phyloP scores from a whole-genome alignment of 306 rosid genomes.

The Potentilla sterilis region DNA sequence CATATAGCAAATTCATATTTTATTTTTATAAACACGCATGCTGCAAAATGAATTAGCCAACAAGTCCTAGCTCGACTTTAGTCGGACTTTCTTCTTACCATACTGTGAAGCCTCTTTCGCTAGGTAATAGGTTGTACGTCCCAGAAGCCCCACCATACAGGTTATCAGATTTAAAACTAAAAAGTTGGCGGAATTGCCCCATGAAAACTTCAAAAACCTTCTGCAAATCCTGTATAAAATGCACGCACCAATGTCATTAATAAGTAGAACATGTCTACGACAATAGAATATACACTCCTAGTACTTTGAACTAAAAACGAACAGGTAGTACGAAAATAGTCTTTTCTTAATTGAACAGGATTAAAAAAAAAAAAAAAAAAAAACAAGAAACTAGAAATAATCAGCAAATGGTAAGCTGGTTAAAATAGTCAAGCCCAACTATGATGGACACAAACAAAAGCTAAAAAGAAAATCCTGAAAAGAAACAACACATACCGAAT shows the following conservation, averaged over 20 bases:
- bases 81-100: constrained; percentile 51
- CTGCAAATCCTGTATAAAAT: constrained; percentile 71
- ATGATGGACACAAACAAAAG: neutral
- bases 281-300: constrained; percentile 12
- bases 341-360: neutral
- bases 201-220: constrained; percentile 69
- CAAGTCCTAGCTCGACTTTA: constrained; percentile 7
- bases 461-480: neutral
- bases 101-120: constrained; percentile 83
- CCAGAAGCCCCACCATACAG: constrained; percentile 65
- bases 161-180: constrained; percentile 75
- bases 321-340: neutral
- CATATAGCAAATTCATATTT: neutral
- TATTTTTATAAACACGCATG: neutral
- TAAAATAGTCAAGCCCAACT: neutral
- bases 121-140: constrained; percentile 61
- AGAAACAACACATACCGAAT: constrained; percentile 2
- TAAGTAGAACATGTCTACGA: constrained; percentile 24
- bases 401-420: neutral
- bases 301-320: neutral
- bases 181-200: constrained; percentile 94
- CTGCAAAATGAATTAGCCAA: neutral
- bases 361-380: neutral
- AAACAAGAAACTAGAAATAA: neutral
- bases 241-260: constrained; percentile 31